These are phyloP conservation scores for Candida koratica DNA, from an alignment of 805 yeast species.

Conservation along the genomic window DNA sequence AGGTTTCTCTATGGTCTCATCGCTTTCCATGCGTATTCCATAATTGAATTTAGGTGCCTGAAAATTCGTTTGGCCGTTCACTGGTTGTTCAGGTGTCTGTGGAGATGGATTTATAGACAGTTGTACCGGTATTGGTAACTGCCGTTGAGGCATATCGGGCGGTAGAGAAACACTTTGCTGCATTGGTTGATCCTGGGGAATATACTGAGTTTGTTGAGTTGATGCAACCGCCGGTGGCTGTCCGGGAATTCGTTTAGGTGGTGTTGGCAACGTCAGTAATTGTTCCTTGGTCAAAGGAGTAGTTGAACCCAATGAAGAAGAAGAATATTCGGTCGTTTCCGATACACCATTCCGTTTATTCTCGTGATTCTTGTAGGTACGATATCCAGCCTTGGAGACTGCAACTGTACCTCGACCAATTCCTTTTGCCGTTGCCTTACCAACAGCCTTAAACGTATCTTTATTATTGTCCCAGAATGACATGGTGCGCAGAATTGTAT, in stretches of 20 bases:
- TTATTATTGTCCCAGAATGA: conserved; percentile 44
- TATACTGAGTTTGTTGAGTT: background rate
- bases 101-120: conserved; percentile 6
- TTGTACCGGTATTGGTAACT: background rate
- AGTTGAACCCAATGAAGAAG: conserved; percentile 4
- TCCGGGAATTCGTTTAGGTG: conserved; percentile 34
- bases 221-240: background rate
- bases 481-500: conserved; percentile 11
- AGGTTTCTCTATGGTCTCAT: conserved; percentile 20
- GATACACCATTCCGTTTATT: conserved; percentile 21
- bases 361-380: conserved; percentile 45
- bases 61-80: background rate
- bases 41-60: conserved; percentile 13
- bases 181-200: background rate
- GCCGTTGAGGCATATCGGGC: conserved; percentile 5
- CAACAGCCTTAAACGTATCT: conserved; percentile 47
- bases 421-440: conserved; percentile 46
- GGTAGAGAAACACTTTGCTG: conserved; percentile 9
- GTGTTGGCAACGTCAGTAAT: conserved; percentile 19
- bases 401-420: conserved; percentile 50
- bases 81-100: conserved; percentile 10
- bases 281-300: conserved; percentile 18
- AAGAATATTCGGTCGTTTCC: conserved; percentile 2
- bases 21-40: conserved; percentile 7
- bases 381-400: conserved; percentile 47